Evolutionary conservation across 371 early-diverging fungal genomes (phyloP), one percentile per base, ranked within the genome.

Genomic region (Saksenaea vasiformis): DNA sequence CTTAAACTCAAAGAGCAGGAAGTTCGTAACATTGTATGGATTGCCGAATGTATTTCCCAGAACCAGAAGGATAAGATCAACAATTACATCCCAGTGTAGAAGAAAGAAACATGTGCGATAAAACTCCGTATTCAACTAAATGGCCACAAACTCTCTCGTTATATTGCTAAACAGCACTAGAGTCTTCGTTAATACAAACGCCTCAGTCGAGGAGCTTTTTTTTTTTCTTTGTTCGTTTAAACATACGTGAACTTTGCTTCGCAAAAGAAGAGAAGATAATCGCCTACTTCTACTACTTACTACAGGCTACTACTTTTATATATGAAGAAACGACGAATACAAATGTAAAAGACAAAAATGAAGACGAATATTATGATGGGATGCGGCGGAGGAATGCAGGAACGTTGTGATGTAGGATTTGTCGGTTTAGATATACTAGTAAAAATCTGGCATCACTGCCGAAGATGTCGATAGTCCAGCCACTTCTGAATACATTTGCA

Each of bases 1-100:
- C 82, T 99, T 60, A 95, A 94, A 77, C 84, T 99, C 60, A 98
- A 98, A 87, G 99, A 99, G 74, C 98, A 99, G 73, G 99, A 99
- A 82, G 93, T 99, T 58, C 88, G 98, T 64, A 99, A 98, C 81
- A 94, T 99, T 73, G 92, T 98, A 56, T 99, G 99, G 98, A 97
- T 99, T 65, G 93, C 98, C 28, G 99, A 99, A 81, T 99, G 99
- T 79, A 97, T 99, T 72, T 87, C 95, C 35, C 99, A 98, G 82
- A 91, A 95, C 62, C 96, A 98, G 70, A 95, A 93, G 85, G 96
- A 96, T 60, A 85, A 93, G 70, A 95, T 98, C 78, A 89, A 87
- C 80, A 93, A 90, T 71, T 98, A 95, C 77, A 95, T 97, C 57
- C 86, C 92, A 27, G 93, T 95, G 55, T 47, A 24, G 24, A 47